Base-by-base conservation (phyloP, 2,329 filamentous ascomycete genomes). In the Scortechinia acanthostroma region DNA sequence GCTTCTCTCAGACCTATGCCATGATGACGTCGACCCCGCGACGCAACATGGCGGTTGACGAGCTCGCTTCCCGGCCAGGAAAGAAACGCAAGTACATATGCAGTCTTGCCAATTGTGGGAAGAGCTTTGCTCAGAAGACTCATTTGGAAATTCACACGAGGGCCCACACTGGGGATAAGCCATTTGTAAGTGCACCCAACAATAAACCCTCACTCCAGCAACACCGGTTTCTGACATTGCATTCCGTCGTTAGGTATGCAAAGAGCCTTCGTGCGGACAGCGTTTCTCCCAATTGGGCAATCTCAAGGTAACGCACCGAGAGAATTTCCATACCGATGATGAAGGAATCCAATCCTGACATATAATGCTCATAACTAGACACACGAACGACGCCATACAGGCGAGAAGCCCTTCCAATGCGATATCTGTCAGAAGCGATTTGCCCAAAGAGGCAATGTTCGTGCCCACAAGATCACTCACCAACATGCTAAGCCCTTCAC, bases 281-380 rank as follows among this genome's bases (percentile, higher is more conserved):
- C 75, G 79, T 10, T 97, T 97, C 61, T 93, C 88, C 14, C 91
- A 96, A 61, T 74, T 88, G 4, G 91, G 91, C 10, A 97, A 97
- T 58, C 73, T 96, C 42, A 93, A 91, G 71, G 86, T 89, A 65
- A 55, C 70, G n/a, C n/a, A n/a, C n/a, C n/a, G n/a, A n/a, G n/a
- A n/a, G n/a, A n/a, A n/a, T 56, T 19, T 5, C n/a, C n/a, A n/a
- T n/a, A n/a, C n/a, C n/a, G n/a, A n/a, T n/a, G n/a, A n/a, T n/a
- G n/a, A n/a, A n/a, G n/a, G n/a, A n/a, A n/a, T n/a, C n/a, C n/a
- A n/a, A n/a, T n/a, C n/a, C n/a, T n/a, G n/a, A n/a, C n/a, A n/a
- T 30, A 10, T 10, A 30, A 21, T 37, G 17, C 10, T 15, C 6
- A 14, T 21, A 33, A 42, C 44, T 28, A 90, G 80, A 95, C 89